A percentile compares a stretch with the other conserved stretches of the same genome.
These are phyloP conservation scores for Xylaria intraflava DNA, from an alignment of 495 filamentous ascomycete species.

Conservation along the genomic window DNA sequence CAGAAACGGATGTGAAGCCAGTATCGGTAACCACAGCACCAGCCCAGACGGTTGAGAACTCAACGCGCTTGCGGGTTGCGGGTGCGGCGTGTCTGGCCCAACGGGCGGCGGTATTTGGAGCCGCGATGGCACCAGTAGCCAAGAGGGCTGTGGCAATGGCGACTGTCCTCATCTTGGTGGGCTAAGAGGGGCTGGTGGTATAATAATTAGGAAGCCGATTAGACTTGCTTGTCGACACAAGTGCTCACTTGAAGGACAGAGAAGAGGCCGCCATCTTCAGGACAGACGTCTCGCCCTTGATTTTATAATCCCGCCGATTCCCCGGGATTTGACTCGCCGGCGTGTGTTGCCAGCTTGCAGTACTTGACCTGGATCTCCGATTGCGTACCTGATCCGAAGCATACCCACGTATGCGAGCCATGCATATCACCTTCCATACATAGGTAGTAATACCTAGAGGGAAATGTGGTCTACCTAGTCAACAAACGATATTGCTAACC, in stretches of 20 bases:
- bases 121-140: not conserved
- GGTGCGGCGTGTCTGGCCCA: not conserved
- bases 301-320: no score
- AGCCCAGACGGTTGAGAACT: not conserved
- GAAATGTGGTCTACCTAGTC: not conserved
- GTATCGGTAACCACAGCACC: conserved; percentile 14
- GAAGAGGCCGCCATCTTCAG: no score
- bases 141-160: not conserved
- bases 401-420: no score
- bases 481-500: not conserved
- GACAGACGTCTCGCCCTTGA: no score
- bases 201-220: not conserved
- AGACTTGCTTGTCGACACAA: not conserved
- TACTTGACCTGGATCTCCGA: not conserved
- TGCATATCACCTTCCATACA: not conserved
- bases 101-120: not conserved
- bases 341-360: not conserved
- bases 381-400: no score
- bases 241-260: no score
- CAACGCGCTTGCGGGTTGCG: not conserved
- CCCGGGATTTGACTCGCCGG: no score
- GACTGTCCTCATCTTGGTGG: not conserved
- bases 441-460: not conserved
- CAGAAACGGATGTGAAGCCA: conserved; percentile 47
- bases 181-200: not conserved